Percentiles rank a stretch among this genome's conserved stretches.
phyloP scores from a whole-genome alignment of 176 grass and related monocot genomes.

The Elymus sibiricus region DNA sequence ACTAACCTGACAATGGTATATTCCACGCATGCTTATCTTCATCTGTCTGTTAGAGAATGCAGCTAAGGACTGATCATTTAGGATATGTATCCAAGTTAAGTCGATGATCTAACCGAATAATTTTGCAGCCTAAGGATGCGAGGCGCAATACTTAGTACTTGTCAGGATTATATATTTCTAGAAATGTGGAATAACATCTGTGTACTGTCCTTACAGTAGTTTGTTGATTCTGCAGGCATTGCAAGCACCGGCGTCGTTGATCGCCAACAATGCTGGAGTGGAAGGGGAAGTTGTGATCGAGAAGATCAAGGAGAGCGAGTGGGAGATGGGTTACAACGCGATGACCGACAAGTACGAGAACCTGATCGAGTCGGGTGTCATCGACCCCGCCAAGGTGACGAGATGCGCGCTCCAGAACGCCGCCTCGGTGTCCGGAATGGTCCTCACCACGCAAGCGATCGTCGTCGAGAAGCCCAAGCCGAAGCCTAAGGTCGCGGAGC shows the following conservation, averaged over 20 bases:
- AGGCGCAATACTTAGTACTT: neutral
- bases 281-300: conserved; percentile 64
- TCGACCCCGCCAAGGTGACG: conserved; percentile 64
- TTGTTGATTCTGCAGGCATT: conserved; percentile 35
- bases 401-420: conserved; percentile 60
- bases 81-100: neutral
- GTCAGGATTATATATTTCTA: neutral
- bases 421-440: conserved; percentile 59
- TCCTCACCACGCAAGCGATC: conserved; percentile 59
- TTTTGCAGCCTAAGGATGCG: neutral
- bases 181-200: neutral
- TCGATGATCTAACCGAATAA: neutral
- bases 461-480: conserved; percentile 65
- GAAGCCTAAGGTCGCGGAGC: conserved; percentile 22
- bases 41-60: neutral
- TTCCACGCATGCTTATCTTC: neutral
- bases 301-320: conserved; percentile 49
- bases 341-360: conserved; percentile 54
- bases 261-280: conserved; percentile 56
- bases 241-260: conserved; percentile 46
- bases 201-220: neutral
- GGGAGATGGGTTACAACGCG: conserved; percentile 59
- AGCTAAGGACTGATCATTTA: neutral
- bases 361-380: conserved; percentile 48
- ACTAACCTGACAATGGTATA: neutral